Evolutionary conservation across 1,284 basidiomycete genomes (phyloP), one percentile per base, ranked within the genome.

Genomic region (Boletus semigastroideus): DNA sequence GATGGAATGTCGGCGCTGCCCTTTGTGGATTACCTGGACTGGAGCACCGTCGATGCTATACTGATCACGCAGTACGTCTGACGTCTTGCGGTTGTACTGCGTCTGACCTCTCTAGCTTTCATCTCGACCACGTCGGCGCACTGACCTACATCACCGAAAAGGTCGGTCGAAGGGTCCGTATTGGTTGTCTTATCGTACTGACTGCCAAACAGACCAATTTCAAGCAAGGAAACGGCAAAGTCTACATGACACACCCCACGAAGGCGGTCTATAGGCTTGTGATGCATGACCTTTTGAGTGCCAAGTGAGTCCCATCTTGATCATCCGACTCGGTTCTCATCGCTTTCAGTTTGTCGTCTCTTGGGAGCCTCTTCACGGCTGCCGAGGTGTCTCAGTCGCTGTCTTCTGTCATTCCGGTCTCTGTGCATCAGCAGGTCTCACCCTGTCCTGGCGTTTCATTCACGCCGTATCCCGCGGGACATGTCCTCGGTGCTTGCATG

Each of bases 171-270:
- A 27, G 25, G 0, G 2, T 38, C n/a, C 36, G 40, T 44, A 17
- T 44, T 22, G 22, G 33, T 19, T 27, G 43, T 14, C 9, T n/a
- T 49, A 22, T 45, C 34, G 10, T 46, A 52, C 53, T 43, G 37
- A 51, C 34, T 7, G 45, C 54, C 49, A 7, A 25, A 22, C 62
- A 96, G 93, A 97, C 94, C 20, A 96, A 95, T 69, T 97, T 98
- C 69, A 79, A 83, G 63, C 92, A 96, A 65, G 94, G 94, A 5
- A 89, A 88, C 54, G 94, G 94, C 30, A 96, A 95, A 64, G 92
- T 98, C 20, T 99, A 98, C 76, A 99, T 98, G 96, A 98, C 96
- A 1, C 94, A 97, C 72, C 94, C 96, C 1, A 99, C 97, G 6
- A 99, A 98, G 70, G 95, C 94, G 10, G 84, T 99, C 51, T 96